A percentile compares a stretch with the other conserved stretches of the same genome.
Evolutionary conservation across 2,329 filamentous ascomycete species (phyloP).

Genomic region (Aspergillus fijiensis): DNA sequence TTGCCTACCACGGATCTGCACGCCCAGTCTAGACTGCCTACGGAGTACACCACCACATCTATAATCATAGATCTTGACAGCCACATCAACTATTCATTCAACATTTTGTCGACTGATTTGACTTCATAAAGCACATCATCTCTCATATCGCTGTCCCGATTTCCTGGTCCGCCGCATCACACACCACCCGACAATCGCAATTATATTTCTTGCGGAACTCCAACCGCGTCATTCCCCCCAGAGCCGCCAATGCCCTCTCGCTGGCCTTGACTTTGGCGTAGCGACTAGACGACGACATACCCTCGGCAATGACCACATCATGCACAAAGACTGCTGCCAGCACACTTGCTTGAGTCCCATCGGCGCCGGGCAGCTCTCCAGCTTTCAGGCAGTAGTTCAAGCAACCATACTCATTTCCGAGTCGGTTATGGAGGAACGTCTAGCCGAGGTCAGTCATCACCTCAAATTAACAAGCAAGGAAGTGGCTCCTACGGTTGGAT

Average conservation of each 20-base stretch:
- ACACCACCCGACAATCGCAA: slow-evolving; percentile 59
- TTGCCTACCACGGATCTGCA: not conserved
- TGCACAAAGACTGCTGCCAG: slow-evolving; percentile 77
- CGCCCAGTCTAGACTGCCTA: not conserved
- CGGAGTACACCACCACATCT: no score
- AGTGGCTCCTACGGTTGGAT: slow-evolving; percentile 61
- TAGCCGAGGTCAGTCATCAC: slow-evolving; percentile 19
- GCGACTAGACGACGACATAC: slow-evolving; percentile 61
- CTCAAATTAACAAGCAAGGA: not conserved
- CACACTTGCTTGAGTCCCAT: slow-evolving; percentile 53
- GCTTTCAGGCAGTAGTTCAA: slow-evolving; percentile 52
- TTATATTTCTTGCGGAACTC: slow-evolving; percentile 61
- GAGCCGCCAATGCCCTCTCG: slow-evolving; percentile 36
- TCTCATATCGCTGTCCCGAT: slow-evolving; percentile 34
- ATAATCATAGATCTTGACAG: no score
- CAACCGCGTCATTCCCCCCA: slow-evolving; percentile 52
- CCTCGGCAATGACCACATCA: slow-evolving; percentile 63
- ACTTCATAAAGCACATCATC: not conserved
- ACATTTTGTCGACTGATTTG: no score
- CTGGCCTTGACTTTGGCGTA: slow-evolving; percentile 67
- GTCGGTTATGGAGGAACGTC: slow-evolving; percentile 66
- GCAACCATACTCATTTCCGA: slow-evolving; percentile 68
- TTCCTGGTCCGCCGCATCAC: slow-evolving; percentile 14
- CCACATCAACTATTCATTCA: no score
- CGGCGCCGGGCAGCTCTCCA: slow-evolving; percentile 44